Conservation (phyloP, 805 yeast genomes). For the Candida chilensis region DNA sequence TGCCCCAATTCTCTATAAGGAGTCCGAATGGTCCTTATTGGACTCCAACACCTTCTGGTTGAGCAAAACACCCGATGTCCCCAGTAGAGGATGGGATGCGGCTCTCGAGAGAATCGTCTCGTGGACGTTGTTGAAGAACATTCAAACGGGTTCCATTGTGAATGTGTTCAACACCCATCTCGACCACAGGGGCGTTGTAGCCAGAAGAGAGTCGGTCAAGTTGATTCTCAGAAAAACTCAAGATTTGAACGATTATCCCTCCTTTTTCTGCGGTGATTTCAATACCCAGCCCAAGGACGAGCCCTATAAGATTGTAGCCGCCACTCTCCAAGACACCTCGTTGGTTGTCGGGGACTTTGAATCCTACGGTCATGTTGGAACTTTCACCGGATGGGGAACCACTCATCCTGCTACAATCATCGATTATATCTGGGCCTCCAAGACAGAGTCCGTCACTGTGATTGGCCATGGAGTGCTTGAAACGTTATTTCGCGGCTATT, state of each 20-base stretch:
- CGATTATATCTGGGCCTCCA: conserved; percentile 37
- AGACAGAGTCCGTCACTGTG: conserved; percentile 13
- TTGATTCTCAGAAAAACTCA: conserved; percentile 24
- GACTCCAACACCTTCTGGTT: conserved; percentile 15
- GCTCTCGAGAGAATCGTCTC: conserved; percentile 28
- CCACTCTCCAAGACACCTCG: conserved; percentile 26
- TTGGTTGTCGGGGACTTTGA: conserved; percentile 12
- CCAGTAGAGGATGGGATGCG: conserved; percentile 39
- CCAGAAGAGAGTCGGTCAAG: conserved; percentile 21
- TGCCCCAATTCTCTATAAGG: conserved; percentile 15
- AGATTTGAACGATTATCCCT: conserved; percentile 18
- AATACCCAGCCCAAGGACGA: conserved; percentile 30
- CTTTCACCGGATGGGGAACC: conserved; percentile 35
- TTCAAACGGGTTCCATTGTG: conserved; percentile 7
- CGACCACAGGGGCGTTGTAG: conserved; percentile 27
- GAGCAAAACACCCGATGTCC: conserved; percentile 14
- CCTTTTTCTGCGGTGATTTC: conserved; percentile 31
- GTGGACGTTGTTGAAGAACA: conserved; percentile 16
- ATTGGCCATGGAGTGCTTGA: conserved; percentile 30
- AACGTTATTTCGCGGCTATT: conserved; percentile 17
- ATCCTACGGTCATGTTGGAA: conserved; percentile 31
- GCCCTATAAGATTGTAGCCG: conserved; percentile 26
- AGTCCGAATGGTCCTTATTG: conserved; percentile 13
- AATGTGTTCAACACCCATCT: conserved; percentile 30
- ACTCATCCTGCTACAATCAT: conserved; percentile 19